Conservation (phyloP, 768 basidiomycete genomes). For the Termitomyces sp. region DNA sequence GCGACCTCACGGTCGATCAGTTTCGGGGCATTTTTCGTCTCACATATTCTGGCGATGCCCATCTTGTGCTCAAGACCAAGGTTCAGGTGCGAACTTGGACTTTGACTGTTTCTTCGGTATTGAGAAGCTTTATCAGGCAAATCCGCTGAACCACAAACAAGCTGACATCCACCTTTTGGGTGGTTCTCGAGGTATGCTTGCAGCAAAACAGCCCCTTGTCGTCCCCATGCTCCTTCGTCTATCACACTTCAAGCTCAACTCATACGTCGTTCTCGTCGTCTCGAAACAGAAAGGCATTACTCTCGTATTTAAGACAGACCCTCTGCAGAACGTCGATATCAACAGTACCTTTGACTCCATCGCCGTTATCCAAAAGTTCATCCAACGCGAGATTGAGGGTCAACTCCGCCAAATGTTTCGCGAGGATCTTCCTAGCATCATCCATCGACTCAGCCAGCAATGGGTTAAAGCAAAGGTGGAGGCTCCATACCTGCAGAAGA, state of each 20-base stretch:
- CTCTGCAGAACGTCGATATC: conserved; percentile 96
- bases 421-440: conserved; percentile 95
- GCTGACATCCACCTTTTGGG: conserved; percentile 86
- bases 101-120: background rate
- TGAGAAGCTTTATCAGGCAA: conserved; percentile 57
- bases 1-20: conserved; percentile 92
- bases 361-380: conserved; percentile 95
- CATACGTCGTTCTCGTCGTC: conserved; percentile 96
- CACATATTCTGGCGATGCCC: conserved; percentile 92
- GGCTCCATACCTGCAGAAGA: conserved; percentile 76
- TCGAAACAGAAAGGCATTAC: conserved; percentile 98
- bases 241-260: conserved; percentile 90
- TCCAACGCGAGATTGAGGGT: conserved; percentile 95
- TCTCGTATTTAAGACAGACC: conserved; percentile 99
- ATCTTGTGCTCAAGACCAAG: conserved; percentile 85
- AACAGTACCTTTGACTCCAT: conserved; percentile 98
- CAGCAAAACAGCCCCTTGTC: conserved; percentile 91
- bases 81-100: conserved; percentile 66
- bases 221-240: conserved; percentile 98
- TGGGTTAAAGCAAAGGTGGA: conserved; percentile 96
- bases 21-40: conserved; percentile 96
- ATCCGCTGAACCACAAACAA: conserved; percentile 91
- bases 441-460: conserved; percentile 91
- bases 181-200: conserved; percentile 84
- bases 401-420: conserved; percentile 98